A percentile compares a stretch with the other conserved stretches of the same genome.
These are phyloP conservation scores for Panicum miliaceum DNA, from an alignment of 176 grass and related monocot genomes.

Conservation along the genomic window DNA sequence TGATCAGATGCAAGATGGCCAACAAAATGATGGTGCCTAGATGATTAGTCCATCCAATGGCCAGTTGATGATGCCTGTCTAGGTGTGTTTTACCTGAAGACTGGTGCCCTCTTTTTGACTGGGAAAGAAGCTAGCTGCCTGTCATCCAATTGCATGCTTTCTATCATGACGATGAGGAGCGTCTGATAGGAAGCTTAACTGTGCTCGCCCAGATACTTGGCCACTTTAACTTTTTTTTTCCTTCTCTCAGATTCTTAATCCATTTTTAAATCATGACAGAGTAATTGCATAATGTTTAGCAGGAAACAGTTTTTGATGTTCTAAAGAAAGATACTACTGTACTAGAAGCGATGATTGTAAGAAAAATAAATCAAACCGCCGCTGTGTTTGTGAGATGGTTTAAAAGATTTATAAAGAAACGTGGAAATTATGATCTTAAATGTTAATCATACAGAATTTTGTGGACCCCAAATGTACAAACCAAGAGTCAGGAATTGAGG, in stretches of 20 bases:
- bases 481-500: background rate
- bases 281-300: background rate
- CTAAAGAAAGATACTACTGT: background rate
- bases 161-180: constrained; percentile 34
- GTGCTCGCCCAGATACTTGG: background rate
- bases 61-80: constrained; percentile 8
- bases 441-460: background rate
- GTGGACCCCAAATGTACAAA: constrained; percentile 15
- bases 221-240: background rate
- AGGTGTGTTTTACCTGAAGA: constrained; percentile 34
- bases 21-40: constrained; percentile 42
- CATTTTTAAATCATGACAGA: background rate
- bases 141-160: background rate
- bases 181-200: background rate
- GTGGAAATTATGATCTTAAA: background rate
- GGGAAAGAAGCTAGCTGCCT: constrained; percentile 28
- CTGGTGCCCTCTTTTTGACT: constrained; percentile 52
- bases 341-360: background rate
- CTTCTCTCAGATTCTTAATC: background rate
- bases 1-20: constrained; percentile 37
- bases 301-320: background rate
- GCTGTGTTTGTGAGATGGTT: background rate
- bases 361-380: background rate
- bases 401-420: background rate
- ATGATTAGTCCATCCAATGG: constrained; percentile 4